Conservation (phyloP, 495 filamentous ascomycete species). For the Penicillium arizonense region DNA sequence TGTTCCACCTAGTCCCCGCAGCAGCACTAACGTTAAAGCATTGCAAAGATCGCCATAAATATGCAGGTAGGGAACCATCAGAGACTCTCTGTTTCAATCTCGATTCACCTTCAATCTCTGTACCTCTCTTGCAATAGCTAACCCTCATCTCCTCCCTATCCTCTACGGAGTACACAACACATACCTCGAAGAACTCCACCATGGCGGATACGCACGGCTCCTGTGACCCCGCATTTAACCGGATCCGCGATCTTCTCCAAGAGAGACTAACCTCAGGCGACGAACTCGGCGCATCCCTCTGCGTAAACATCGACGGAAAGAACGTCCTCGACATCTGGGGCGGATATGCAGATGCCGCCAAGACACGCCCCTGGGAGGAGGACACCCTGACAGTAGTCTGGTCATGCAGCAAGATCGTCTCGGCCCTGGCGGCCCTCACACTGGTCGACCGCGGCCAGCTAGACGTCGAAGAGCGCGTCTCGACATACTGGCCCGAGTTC, state of each 20-base stretch:
- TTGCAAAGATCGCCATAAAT: too few species aligned
- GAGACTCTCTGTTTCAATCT: too few species aligned
- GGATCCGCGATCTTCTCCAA: slow-evolving; percentile 30
- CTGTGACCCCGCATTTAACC: slow-evolving; percentile 34
- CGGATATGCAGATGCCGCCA: slow-evolving; percentile 30
- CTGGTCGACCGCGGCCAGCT: slow-evolving; percentile 42
- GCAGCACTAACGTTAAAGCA: not conserved
- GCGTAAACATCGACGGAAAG: slow-evolving; percentile 40
- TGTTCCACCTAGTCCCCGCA: not conserved
- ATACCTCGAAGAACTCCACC: not conserved
- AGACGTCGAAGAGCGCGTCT: slow-evolving; percentile 34
- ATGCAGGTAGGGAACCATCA: too few species aligned
- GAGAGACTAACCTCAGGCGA: slow-evolving; percentile 23
- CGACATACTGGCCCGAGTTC: slow-evolving; percentile 49
- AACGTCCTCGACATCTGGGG: slow-evolving; percentile 49
- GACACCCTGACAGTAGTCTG: slow-evolving; percentile 41
- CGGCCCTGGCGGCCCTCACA: slow-evolving; percentile 32
- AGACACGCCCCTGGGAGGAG: slow-evolving; percentile 33
- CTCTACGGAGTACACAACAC: too few species aligned
- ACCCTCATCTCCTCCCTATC: too few species aligned
- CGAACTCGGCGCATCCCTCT: slow-evolving; percentile 44
- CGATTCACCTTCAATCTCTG: too few species aligned
- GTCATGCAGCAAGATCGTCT: slow-evolving; percentile 42
- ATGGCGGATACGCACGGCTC: slow-evolving; percentile 36
- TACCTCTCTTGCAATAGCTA: too few species aligned